Conservation (phyloP, 106 monocot species). For the Posidonia australis region DNA sequence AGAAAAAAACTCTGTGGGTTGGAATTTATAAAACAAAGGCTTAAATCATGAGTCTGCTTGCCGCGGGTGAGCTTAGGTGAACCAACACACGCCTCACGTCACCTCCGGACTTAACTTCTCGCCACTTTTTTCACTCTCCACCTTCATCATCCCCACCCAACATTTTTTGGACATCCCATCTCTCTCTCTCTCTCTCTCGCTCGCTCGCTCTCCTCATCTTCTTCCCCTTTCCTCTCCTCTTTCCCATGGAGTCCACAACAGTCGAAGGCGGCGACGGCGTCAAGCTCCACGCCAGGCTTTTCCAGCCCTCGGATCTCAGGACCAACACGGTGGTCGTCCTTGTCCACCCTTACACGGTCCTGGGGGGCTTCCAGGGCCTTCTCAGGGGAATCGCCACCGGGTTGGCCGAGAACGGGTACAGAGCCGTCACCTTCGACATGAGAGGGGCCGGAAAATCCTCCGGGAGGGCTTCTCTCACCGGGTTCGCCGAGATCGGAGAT, state of each 20-base stretch:
- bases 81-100: too few relatives aligned
- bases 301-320: constrained; percentile 31
- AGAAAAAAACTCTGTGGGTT: too few relatives aligned
- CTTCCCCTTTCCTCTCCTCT: background rate
- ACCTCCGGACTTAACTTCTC: too few relatives aligned
- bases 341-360: constrained; percentile 83
- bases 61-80: too few relatives aligned
- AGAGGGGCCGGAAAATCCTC: constrained; percentile 86
- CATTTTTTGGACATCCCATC: background rate
- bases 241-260: constrained; percentile 36
- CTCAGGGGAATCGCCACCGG: constrained; percentile 67
- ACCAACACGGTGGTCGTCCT: constrained; percentile 48
- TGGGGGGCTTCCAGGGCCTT: constrained; percentile 85
- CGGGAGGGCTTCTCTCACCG: constrained; percentile 72
- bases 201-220: background rate
- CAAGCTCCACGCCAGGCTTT: constrained; percentile 48
- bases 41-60: too few relatives aligned
- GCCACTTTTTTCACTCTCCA: too few relatives aligned
- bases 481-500: constrained; percentile 67
- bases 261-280: constrained; percentile 59
- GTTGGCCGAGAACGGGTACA: constrained; percentile 46
- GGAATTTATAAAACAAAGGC: too few relatives aligned
- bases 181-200: background rate
- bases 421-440: constrained; percentile 84
- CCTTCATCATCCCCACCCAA: too few relatives aligned